Base-by-base conservation (phyloP, 2,329 filamentous ascomycete species). In the Microcera coccophila region DNA sequence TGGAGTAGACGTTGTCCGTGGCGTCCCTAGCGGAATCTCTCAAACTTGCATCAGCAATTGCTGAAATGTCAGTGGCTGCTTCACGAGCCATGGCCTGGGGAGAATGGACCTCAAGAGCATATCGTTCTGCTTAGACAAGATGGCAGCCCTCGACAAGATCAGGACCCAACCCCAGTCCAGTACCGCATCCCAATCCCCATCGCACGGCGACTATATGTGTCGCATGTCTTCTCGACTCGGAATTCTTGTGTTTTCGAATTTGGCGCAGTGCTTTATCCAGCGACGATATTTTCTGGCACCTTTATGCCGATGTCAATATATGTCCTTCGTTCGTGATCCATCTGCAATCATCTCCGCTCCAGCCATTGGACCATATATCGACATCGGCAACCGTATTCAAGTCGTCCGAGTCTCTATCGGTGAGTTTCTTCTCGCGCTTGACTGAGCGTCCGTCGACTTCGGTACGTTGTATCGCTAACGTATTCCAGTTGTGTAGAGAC, bases 291-390 rank as follows among this genome's bases (percentile, higher is more conserved):
- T 51, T 74, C 74, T 0, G 63, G 68, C 1, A 85, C 81, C 0
- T 65, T 88, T 15, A 69, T 84, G 9, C 82, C 78, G 31, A 72
- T 81, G 42, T 87, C 83, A 0, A 63, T 82, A 16, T 87, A 87
- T 55, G 83, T 83, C 0, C 63, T 63, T 87, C 3, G 66, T 73
- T 4, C 76, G 84, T n/a, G 72, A 76, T 9, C 62, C 70, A 0
- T 69, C 78, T 0, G 80, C 80, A 1, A 73, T 82, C 5, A 17
- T 79, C 1, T 66, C 85, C 4, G 74, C 81, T 0, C 74, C 77
- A 8, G 66, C 67, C 19, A 58, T 87, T 4, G 84, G 84, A 2
- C 54, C 55, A 1, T 69, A 69, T 29, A 75, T 87, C 35, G 84
- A 87, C 58, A 62, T 45, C 1, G 69, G 65, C 5, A 57, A 76